Conservation (phyloP, 371 early-diverging fungal genomes). For the Apophysomyces ossiformis region DNA sequence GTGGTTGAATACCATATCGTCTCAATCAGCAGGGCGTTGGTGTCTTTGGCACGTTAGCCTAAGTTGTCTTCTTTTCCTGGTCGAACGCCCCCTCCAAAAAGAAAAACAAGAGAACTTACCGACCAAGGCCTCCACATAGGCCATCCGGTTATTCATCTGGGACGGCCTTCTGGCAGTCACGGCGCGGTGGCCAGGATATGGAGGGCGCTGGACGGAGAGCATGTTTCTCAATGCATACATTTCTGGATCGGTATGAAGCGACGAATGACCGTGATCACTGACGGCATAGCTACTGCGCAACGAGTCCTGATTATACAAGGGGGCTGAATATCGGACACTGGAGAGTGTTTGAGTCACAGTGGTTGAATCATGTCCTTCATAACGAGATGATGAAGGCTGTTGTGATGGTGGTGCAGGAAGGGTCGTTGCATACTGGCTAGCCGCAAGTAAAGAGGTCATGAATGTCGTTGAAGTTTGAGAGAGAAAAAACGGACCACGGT, state of each 20-base stretch:
- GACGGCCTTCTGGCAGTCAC: conserved; percentile 10
- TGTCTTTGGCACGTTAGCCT: conserved; percentile 39
- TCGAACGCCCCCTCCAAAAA: neutral
- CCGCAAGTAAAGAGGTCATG: conserved; percentile 29
- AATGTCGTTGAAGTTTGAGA: conserved; percentile 12
- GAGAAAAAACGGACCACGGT: conserved; percentile 11
- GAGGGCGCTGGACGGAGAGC: conserved; percentile 21
- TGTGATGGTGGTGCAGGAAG: conserved; percentile 12
- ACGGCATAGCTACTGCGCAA: conserved; percentile 11
- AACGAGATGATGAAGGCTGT: conserved; percentile 13
- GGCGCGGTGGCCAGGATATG: conserved; percentile 6
- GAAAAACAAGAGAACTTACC: conserved; percentile 34
- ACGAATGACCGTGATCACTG: conserved; percentile 14
- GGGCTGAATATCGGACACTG: conserved; percentile 10
- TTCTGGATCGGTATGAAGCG: conserved; percentile 42
- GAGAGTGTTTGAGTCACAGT: conserved; percentile 11
- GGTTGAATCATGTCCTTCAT: conserved; percentile 13
- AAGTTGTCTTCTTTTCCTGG: neutral
- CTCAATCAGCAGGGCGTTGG: conserved; percentile 63
- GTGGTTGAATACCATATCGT: conserved; percentile 56
- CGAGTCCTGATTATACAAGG: conserved; percentile 3
- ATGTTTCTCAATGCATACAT: conserved; percentile 38
- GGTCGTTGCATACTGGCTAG: conserved; percentile 15
- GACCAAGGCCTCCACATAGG: conserved; percentile 58
- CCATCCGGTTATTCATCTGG: conserved; percentile 31